Evolutionary conservation across 1,284 basidiomycete genomes (phyloP).

Genomic region (Ceratobasidium sp.): DNA sequence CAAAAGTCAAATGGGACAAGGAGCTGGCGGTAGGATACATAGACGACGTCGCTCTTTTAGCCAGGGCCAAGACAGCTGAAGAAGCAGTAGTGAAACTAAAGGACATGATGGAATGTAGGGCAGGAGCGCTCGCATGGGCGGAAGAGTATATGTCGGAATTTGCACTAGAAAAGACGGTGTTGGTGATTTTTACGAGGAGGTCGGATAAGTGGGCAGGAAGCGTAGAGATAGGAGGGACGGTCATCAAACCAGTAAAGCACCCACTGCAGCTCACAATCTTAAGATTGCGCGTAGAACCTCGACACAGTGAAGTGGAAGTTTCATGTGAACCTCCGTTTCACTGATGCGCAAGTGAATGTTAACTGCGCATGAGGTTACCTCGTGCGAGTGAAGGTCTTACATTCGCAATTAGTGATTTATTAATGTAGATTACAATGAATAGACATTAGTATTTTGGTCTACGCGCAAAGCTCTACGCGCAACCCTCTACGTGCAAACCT

Average conservation of each 20-base stretch:
- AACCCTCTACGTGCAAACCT: too few species aligned
- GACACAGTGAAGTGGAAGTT: too few species aligned
- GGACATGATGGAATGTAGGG: slow-evolving; percentile 18
- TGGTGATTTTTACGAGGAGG: background rate
- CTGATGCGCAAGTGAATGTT: too few species aligned
- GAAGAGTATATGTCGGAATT: slow-evolving; percentile 10
- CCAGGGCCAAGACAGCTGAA: slow-evolving; percentile 5
- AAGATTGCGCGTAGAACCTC: too few species aligned
- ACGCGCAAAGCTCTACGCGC: too few species aligned
- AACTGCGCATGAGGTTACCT: too few species aligned
- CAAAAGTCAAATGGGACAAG: background rate
- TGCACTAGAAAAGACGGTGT: slow-evolving; percentile 9
- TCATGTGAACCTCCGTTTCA: too few species aligned
- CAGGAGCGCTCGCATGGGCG: slow-evolving; percentile 18
- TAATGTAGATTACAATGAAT: too few species aligned
- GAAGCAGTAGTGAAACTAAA: slow-evolving; percentile 2
- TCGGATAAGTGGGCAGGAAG: background rate
- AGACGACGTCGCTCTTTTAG: slow-evolving; percentile 39
- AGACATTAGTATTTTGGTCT: too few species aligned
- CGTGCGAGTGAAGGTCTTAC: too few species aligned
- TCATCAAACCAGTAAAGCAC: background rate
- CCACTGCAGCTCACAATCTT: too few species aligned
- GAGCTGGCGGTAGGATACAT: slow-evolving; percentile 34
- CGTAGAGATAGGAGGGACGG: background rate
- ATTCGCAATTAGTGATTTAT: too few species aligned